These are phyloP conservation scores for Kondoa malvinella DNA, from an alignment of 768 basidiomycete species.

Conservation along the genomic window DNA sequence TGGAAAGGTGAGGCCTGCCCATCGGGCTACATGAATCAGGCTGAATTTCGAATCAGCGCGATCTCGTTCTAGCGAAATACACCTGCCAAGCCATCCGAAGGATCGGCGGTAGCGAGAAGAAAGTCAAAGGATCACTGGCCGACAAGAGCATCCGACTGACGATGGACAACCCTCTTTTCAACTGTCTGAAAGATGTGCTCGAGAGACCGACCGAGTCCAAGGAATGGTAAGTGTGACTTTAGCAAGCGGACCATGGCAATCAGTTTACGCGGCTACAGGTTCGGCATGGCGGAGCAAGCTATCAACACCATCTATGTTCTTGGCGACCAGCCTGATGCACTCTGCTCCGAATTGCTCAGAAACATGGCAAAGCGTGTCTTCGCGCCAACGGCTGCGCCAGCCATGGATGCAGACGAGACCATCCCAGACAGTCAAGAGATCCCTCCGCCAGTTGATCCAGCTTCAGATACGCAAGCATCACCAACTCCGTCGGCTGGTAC, in stretches of 20 bases:
- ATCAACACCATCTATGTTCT: conserved; percentile 91
- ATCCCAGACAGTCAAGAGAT: conserved; percentile 13
- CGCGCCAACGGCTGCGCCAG: conserved; percentile 11
- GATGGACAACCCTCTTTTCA: conserved; percentile 75
- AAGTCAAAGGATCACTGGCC: conserved; percentile 86
- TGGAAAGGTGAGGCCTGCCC: conserved; percentile 50
- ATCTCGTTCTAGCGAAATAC: conserved; percentile 76
- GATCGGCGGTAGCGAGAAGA: conserved; percentile 85
- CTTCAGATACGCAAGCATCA: conserved; percentile 36
- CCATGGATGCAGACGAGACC: conserved; percentile 5
- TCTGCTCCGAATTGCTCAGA: conserved; percentile 67
- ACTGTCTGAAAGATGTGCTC: conserved; percentile 60
- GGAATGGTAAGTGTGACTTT: too few species aligned
- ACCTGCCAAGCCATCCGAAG: conserved; percentile 86
- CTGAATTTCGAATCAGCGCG: conserved; percentile 40
- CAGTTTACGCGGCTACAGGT: conserved; percentile 36
- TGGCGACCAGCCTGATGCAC: conserved; percentile 74
- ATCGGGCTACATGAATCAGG: neutral
- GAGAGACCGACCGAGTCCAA: conserved; percentile 62
- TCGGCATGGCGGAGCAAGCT: conserved; percentile 86
- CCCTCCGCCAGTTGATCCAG: neutral
- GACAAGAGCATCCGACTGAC: conserved; percentile 71
- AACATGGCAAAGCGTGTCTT: conserved; percentile 64
- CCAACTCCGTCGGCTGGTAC: conserved; percentile 21
- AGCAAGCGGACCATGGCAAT: conserved; percentile 23